Base-by-base conservation (phyloP, 768 basidiomycete species). In the Scleroderma bovista region DNA sequence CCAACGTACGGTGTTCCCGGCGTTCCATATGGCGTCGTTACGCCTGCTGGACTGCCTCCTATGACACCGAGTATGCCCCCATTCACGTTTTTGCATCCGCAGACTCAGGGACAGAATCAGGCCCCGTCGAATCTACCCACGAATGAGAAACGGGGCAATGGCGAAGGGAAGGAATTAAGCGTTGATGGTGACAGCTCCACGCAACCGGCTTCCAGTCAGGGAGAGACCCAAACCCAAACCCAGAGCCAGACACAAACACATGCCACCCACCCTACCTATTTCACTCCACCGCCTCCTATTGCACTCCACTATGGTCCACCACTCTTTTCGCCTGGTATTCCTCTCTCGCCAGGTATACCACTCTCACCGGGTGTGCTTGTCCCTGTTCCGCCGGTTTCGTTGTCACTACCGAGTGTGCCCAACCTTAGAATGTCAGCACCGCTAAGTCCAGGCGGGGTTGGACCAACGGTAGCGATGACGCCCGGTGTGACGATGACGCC, bases 41-140 rank as follows among this genome's bases (percentile, higher is more conserved):
- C 86, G 10, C 85, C 86, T n/a, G 80, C 84, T 54, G 87, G 88
- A 0, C 70, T 93, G n/a, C 88, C 89, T 13, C 87, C 90, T 2
- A 92, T 96, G 60, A 96, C 94, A n/a, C 93, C 94, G 0, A 88
- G 87, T 52, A 97, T 98, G 94, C 95, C 95, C 1, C 83, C 91
- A 6, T 98, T 96, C 69, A 84, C 83, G 12, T 94, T 96, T 67
- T 74, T 86, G 33, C 75, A 80, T 16, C 80, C 79, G 37, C 76
- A 60, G 60, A 72, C 40, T 15, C 59, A 53, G 36, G 56, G 44
- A 6, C 54, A 57, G 16, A 51, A 39, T 11, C 69, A 64, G 31
- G 13, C 19, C 33, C 52, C 45, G 29, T 19, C 22, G 50, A 60
- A 55, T 15, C 60, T 52, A 19, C 24, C 52, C 15, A 6, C 13